Evolutionary conservation across 2,329 filamentous ascomycete genomes (phyloP).

Genomic region (Diaporthe citrichinensis): DNA sequence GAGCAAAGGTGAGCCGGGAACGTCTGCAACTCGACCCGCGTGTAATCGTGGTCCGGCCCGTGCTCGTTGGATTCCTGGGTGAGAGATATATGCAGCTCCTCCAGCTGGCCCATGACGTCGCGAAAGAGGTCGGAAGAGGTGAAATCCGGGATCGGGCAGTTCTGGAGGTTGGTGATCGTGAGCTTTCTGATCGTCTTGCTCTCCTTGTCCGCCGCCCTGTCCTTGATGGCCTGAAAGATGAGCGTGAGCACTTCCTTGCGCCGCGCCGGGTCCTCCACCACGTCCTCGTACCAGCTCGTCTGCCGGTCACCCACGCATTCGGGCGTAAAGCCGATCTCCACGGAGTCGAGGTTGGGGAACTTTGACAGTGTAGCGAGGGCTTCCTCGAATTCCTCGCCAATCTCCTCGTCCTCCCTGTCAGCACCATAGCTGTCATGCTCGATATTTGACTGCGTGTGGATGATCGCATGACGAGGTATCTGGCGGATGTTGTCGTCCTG

Average conservation of each 20-base stretch:
- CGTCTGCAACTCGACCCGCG: slow-evolving; percentile 26
- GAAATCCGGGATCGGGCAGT: slow-evolving; percentile 22
- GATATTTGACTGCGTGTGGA: not conserved
- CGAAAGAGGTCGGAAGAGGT: slow-evolving; percentile 33
- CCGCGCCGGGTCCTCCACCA: not conserved
- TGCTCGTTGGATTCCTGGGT: not conserved
- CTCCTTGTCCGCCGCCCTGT: not conserved
- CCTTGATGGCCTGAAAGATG: slow-evolving; percentile 29
- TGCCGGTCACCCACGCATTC: slow-evolving; percentile 5
- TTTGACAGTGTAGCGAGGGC: not conserved
- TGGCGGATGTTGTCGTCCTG: not conserved
- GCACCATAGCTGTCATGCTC: not conserved
- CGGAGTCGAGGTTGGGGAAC: slow-evolving; percentile 31
- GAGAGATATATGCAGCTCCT: slow-evolving; percentile 30
- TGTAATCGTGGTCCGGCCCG: slow-evolving; percentile 26
- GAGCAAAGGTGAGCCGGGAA: slow-evolving; percentile 28
- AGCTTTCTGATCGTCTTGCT: slow-evolving; percentile 28
- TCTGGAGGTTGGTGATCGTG: slow-evolving; percentile 27
- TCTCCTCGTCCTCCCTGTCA: not conserved
- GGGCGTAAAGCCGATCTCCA: slow-evolving; percentile 19
- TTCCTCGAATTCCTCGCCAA: not conserved
- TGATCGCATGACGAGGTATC: slow-evolving; percentile 20
- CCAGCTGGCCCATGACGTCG: slow-evolving; percentile 24
- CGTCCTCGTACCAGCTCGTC: not conserved
- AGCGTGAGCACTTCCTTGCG: not conserved